phyloP scores from a whole-genome alignment of 2,329 filamentous ascomycete genomes.

The Rhytidhysteron rufulum region DNA sequence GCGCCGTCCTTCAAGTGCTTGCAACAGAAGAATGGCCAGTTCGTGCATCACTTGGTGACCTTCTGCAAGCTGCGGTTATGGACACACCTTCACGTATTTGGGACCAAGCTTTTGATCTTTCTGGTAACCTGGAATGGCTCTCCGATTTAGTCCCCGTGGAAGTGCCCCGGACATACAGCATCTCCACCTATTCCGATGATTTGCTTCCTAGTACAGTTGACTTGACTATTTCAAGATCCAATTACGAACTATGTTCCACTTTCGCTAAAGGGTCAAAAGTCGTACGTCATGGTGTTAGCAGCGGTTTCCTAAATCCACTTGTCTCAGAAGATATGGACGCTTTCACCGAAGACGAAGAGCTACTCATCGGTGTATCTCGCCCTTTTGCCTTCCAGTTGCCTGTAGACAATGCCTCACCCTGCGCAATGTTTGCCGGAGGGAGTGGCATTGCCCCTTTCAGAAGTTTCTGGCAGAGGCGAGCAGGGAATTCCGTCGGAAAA shows the following conservation, averaged over 20 bases:
- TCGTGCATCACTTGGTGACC: no score
- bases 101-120: no score
- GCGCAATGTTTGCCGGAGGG: constrained; percentile 52
- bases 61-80: no score
- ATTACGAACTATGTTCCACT: constrained; percentile 45
- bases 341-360: constrained; percentile 42
- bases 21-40: no score
- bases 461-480: no score
- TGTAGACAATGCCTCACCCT: constrained; percentile 47
- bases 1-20: no score
- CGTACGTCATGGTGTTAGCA: constrained; percentile 47
- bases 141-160: no score
- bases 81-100: no score
- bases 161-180: no score
- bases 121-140: no score
- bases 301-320: constrained; percentile 53
- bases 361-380: constrained; percentile 52
- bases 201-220: constrained; percentile 51
- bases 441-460: no score
- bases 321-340: constrained; percentile 35
- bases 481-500: no score
- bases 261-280: constrained; percentile 13
- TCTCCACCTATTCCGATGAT: constrained; percentile 50
- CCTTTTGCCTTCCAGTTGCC: constrained; percentile 52
- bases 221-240: constrained; percentile 50